Base-by-base conservation (phyloP, 2,329 filamentous ascomycete species). In the Catunica adiposa region DNA sequence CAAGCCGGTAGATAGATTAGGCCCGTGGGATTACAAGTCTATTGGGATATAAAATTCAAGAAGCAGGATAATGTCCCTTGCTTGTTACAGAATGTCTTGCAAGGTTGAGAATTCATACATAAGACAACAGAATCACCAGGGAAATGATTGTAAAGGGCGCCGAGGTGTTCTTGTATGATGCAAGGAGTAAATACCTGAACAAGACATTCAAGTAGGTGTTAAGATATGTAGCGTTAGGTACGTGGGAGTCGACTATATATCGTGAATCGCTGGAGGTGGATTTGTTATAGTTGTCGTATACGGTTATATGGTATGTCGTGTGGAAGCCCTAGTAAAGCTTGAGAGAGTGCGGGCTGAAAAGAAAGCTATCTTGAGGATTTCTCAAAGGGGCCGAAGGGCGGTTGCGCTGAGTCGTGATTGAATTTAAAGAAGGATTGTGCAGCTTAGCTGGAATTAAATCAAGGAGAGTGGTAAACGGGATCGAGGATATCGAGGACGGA, bases 81-180 rank as follows among this genome's bases (percentile, higher is more conserved):
- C 44, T 48, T 48, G 44, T 20, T 48, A 14, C 44, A 48, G 44
- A 48, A 26, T 48, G 44, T 29, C 44, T 48, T 48, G 44, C n/a
- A 14, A 9, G 8, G 20, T 26, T 26, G n/a, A 20, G 23, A 20
- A 25, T 48, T 48, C 22, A n/a, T n/a, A 48, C 17, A 48, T 48
- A 23, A 22, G 29, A 34, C 9, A 22, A 22, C 44, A 25, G 22
- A 17, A 22, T 48, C 44, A 48, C 44, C 22, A 20, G 22, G 22
- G 44, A n/a, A n/a, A 48, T 48, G 23, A 8, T 8, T 8, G 23
- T n/a, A 23, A 48, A 48, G 44, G 22, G 23, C 23, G 8, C 11
- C 17, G 3, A 26, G 11, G 44, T 14, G 4, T n/a, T 17, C 40
- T 15, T n/a, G 20, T 14, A 38, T 14, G 20, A n/a, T 17, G 40